Conservation (phyloP, 495 filamentous ascomycete genomes). For the Penicillium odoratum region DNA sequence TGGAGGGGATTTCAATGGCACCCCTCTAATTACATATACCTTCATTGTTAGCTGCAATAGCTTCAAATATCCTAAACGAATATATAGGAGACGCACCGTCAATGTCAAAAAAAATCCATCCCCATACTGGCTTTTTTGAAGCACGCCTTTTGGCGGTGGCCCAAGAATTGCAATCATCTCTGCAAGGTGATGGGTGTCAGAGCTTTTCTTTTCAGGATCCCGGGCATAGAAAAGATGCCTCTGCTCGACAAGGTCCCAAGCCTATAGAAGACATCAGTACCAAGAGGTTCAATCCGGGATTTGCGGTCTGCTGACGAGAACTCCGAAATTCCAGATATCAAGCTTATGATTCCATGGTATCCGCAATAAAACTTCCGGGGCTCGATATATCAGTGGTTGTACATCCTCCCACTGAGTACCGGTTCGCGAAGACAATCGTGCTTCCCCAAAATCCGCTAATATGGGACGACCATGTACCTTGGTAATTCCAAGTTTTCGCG, state of each 20-base stretch:
- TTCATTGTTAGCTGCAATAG: too few relatives aligned
- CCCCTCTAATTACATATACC: too few relatives aligned
- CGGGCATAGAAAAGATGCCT: conserved; percentile 13
- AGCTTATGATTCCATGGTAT: conserved; percentile 39
- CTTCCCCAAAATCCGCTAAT: conserved; percentile 33
- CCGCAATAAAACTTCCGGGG: conserved; percentile 44
- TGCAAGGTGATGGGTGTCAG: too few relatives aligned
- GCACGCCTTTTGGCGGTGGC: too few relatives aligned
- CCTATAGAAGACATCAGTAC: too few relatives aligned
- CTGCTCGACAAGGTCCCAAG: conserved; percentile 43
- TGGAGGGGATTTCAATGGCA: too few relatives aligned
- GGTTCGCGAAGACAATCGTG: conserved; percentile 14
- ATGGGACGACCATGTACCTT: conserved; percentile 19
- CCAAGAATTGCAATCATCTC: too few relatives aligned
- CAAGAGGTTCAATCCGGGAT: conserved; percentile 1
- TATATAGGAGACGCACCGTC: too few relatives aligned
- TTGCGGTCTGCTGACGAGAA: conserved; percentile 37
- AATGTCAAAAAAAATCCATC: too few relatives aligned
- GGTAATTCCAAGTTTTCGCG: conserved; percentile 12
- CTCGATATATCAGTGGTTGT: conserved; percentile 36
- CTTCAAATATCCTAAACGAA: too few relatives aligned
- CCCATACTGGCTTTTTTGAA: too few relatives aligned
- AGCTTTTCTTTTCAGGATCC: too few relatives aligned
- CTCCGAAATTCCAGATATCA: conserved; percentile 45
- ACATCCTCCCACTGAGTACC: conserved; percentile 24